Evolutionary conservation across 2,329 filamentous ascomycete species (phyloP), one percentile per base, ranked within the genome.

Genomic region (Herpotrichia juniperi): DNA sequence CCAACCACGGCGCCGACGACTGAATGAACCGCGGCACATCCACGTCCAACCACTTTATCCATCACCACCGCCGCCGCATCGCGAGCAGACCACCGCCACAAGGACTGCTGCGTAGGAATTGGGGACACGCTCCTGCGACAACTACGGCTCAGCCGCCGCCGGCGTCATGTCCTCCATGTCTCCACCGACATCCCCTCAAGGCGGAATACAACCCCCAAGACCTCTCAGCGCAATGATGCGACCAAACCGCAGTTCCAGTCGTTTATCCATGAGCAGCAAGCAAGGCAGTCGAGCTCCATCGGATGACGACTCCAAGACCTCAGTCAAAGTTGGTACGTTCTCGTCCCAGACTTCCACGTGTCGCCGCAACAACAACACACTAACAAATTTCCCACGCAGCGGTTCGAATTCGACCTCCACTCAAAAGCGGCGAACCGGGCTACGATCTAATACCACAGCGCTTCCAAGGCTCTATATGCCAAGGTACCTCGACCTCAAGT

Each of bases 391-490:
- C 50, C 45, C 55, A 48, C 64, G 52, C 73, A 97, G 94, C 89
- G 73, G 91, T 99, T 66, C 92, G 94, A 72, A 88, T 97, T 43
- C 91, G 94, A 64, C 94, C 94, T 43, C 88, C 93, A 48, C 81
- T 97, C 51, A 87, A 87, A 63, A 80, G 91, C 5, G 84, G 83
- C 61, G 94, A 99, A 73, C 94, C 94, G 5, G 93, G 93, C 56
- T 99, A 84, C 78, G 94, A 99, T 58, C 85, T 97, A 59, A 94
- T 99, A 51, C 94, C 94, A 12, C 93, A 96, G 74, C 87, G 94
- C 67, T 99, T 99, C 70, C 93, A 96, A 74, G 86, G 89, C 58
- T 88, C 93, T 32, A 96, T 93, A 80, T 92, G 96, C 57, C 92
- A 97, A 60, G 90, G 93, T 54, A 92, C 88, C 10, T 91, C 91